These are phyloP conservation scores for Skeletonema tropicum DNA, from an alignment of 108 stramenopile species.

Conservation along the genomic window DNA sequence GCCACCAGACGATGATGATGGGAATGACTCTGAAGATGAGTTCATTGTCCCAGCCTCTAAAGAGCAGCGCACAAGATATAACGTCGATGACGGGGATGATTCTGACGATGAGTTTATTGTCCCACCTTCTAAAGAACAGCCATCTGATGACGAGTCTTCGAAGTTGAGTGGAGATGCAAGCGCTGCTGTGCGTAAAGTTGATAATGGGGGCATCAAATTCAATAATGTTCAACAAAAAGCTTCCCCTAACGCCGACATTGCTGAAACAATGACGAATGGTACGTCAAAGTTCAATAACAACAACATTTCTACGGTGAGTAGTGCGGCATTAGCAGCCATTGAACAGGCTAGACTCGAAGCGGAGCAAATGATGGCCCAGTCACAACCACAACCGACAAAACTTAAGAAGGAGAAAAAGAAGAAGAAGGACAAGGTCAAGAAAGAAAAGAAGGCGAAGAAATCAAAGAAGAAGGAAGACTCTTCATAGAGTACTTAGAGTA, in stretches of 20 bases:
- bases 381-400: conserved; percentile 15
- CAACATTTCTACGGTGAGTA: conserved; percentile 11
- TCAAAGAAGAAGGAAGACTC: background rate
- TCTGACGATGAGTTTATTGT: background rate
- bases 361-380: conserved; percentile 30
- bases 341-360: conserved; percentile 31
- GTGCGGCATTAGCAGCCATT: conserved; percentile 35
- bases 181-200: background rate
- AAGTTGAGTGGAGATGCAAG: background rate
- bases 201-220: background rate
- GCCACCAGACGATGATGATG: background rate
- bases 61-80: background rate
- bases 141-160: background rate
- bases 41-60: background rate
- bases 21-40: background rate
- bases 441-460: conserved; percentile 24
- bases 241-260: background rate
- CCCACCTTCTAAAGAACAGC: background rate
- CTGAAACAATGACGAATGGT: background rate
- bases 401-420: conserved; percentile 22
- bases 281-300: background rate
- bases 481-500: background rate
- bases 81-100: background rate
- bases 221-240: background rate
- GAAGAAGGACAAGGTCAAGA: conserved; percentile 17